Evolutionary conservation across 345 rosid genomes (phyloP).

Genomic region (Passiflora organensis): DNA sequence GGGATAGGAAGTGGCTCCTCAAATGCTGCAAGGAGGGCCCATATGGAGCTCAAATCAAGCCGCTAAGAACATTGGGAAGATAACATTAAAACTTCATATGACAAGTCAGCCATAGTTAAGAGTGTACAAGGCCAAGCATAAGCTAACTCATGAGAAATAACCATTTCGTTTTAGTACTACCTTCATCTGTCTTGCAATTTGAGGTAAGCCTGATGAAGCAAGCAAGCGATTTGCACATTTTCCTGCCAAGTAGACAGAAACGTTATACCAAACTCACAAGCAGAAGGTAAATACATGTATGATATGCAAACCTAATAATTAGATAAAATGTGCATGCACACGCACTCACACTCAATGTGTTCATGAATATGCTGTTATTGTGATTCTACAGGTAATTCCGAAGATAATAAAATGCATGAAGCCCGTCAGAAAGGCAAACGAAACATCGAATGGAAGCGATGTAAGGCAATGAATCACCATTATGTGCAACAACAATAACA

Average conservation of each 20-base stretch:
- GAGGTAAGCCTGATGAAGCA: slow-evolving; percentile 76
- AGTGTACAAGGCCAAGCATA: neutral
- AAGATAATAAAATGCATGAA: slow-evolving; percentile 2
- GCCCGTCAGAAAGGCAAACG: too few relatives aligned
- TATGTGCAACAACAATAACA: slow-evolving; percentile 84
- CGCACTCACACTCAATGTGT: too few relatives aligned
- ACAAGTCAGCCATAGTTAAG: neutral
- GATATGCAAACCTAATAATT: neutral
- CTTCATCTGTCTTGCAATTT: slow-evolving; percentile 91
- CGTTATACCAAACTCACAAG: neutral
- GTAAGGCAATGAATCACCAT: slow-evolving; percentile 46
- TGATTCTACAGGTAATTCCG: too few relatives aligned
- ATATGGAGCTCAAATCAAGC: slow-evolving; percentile 71
- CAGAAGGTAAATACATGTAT: neutral
- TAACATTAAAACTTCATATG: slow-evolving; percentile 1
- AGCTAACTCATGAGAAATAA: slow-evolving; percentile 6
- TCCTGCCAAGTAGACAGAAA: slow-evolving; percentile 38
- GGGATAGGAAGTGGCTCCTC: slow-evolving; percentile 70
- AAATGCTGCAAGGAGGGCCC: slow-evolving; percentile 94
- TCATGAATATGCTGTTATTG: too few relatives aligned
- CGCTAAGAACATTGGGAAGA: slow-evolving; percentile 31
- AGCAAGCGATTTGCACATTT: slow-evolving; percentile 93
- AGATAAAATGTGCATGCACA: too few relatives aligned
- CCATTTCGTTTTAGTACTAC: slow-evolving; percentile 22
- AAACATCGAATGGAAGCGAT: neutral